Evolutionary conservation across 768 basidiomycete species (phyloP), one percentile per base, ranked within the genome.

Genomic region (Pisolithus orientalis): DNA sequence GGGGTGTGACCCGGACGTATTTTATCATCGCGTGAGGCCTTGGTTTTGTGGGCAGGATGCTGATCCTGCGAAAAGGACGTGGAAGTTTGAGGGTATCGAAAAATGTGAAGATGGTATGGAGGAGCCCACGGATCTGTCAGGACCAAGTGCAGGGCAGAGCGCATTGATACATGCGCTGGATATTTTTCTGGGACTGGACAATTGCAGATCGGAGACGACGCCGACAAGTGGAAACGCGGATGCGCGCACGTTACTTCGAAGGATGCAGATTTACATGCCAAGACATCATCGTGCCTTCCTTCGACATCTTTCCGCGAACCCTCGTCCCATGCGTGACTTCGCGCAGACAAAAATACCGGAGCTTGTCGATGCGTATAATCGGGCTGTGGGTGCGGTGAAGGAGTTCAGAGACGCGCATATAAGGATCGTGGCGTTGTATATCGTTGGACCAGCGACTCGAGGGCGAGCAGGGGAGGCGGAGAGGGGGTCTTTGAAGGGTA

Each of bases 211-310:
- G 25, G 17, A 17, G 21, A 28, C 24, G 27, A 10, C 2, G 28
- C 16, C 58, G 62, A 29, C 61, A 78, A 46, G 61, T 64, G 32
- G 21, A 46, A 49, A 27, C 31, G 29, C 16, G 25, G 51, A 17
- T 13, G 29, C 27, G 34, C 51, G 59, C 59, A 53, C 80, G 6
- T 84, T 90, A 62, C 76, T 91, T 51, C 72, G 78, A 46, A 77
- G 85, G 32, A 90, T 91, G 89, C 79, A 85, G 50, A 67, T 71
- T 6, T 92, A 93, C 68, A 93, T 93, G 90, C 88, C 90, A 6
- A 76, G 80, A 10, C 80, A 84, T 57, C 90, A 92, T 62, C 84
- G 88, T 27, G 71, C 78, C n/a, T 92, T 91, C 70, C 71, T 93
- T 27, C 72, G 71, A 48, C 86, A 90, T 63, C 78, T 93, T 27